phyloP scores from a whole-genome alignment of 2,329 filamentous ascomycete genomes.

The Chaetomiaceae sp. region DNA sequence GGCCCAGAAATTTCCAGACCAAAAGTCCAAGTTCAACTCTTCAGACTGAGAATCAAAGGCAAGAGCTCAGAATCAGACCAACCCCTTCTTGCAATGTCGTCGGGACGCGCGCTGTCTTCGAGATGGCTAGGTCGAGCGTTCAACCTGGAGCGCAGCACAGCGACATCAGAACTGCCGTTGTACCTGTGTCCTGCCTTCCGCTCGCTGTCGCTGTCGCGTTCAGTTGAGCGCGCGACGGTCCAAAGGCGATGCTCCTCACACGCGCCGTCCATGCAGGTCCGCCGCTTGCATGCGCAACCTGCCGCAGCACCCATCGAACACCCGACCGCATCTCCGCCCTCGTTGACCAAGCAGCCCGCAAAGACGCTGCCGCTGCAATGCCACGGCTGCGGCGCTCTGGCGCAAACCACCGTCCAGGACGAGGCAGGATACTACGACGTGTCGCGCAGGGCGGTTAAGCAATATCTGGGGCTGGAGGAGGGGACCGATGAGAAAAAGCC shows the following conservation, averaged over 20 bases:
- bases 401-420: slow-evolving; percentile 49
- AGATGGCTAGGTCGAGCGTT: slow-evolving; percentile 26
- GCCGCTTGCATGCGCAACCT: slow-evolving; percentile 17
- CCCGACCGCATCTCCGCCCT: too few relatives aligned
- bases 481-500: slow-evolving; percentile 28
- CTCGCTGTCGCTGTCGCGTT: slow-evolving; percentile 2
- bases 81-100: slow-evolving; percentile 13
- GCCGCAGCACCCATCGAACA: not conserved
- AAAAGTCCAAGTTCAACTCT: not conserved
- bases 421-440: slow-evolving; percentile 56
- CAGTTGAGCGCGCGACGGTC: not conserved
- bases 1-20: slow-evolving; percentile 7
- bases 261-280: slow-evolving; percentile 10
- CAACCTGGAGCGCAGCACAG: slow-evolving; percentile 19
- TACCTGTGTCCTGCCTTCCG: slow-evolving; percentile 28
- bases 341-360: not conserved
- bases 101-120: slow-evolving; percentile 19
- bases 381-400: slow-evolving; percentile 60
- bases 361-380: slow-evolving; percentile 51
- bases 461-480: slow-evolving; percentile 41
- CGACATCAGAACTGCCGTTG: slow-evolving; percentile 22
- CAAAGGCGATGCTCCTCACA: too few relatives aligned
- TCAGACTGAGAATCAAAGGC: not conserved
- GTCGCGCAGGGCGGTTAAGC: slow-evolving; percentile 45
- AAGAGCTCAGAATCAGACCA: not conserved